phyloP scores from a whole-genome alignment of 192 early-diverging fungal genomes.

The Mortierella claussenii region DNA sequence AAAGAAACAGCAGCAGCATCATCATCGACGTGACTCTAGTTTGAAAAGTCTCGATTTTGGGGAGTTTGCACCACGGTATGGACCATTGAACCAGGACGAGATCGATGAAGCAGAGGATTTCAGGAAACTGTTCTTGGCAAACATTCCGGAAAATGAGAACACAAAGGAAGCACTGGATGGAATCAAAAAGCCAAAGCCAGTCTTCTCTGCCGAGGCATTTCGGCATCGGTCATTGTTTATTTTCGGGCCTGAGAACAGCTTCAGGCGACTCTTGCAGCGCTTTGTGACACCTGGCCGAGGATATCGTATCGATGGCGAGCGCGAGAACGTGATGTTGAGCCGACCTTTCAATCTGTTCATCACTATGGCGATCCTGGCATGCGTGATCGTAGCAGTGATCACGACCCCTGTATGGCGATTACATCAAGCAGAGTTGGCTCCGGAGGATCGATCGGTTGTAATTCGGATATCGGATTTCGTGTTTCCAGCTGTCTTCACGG shows the following conservation, averaged over 20 bases:
- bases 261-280: slow-evolving; percentile 59
- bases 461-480: slow-evolving; percentile 54
- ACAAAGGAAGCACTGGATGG: neutral
- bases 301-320: slow-evolving; percentile 56
- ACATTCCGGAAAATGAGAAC: slow-evolving; percentile 2
- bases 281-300: slow-evolving; percentile 63
- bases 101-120: slow-evolving; percentile 29
- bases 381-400: slow-evolving; percentile 58
- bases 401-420: slow-evolving; percentile 61
- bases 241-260: slow-evolving; percentile 57
- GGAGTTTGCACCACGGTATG: neutral
- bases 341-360: slow-evolving; percentile 58
- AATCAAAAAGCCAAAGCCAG: neutral
- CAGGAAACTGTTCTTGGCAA: slow-evolving; percentile 14
- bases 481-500: slow-evolving; percentile 63
- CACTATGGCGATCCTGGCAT: slow-evolving; percentile 58
- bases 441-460: slow-evolving; percentile 2
- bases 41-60: slow-evolving; percentile 3
- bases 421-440: slow-evolving; percentile 31
- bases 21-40: slow-evolving; percentile 8
- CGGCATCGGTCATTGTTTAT: slow-evolving; percentile 61
- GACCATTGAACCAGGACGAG: slow-evolving; percentile 13
- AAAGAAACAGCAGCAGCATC: neutral
- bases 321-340: slow-evolving; percentile 53
- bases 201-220: slow-evolving; percentile 27